A percentile compares a stretch with the other conserved stretches of the same genome.
These are phyloP conservation scores for Melaleuca quinquenervia DNA, from an alignment of 345 rosid genomes.

Conservation along the genomic window DNA sequence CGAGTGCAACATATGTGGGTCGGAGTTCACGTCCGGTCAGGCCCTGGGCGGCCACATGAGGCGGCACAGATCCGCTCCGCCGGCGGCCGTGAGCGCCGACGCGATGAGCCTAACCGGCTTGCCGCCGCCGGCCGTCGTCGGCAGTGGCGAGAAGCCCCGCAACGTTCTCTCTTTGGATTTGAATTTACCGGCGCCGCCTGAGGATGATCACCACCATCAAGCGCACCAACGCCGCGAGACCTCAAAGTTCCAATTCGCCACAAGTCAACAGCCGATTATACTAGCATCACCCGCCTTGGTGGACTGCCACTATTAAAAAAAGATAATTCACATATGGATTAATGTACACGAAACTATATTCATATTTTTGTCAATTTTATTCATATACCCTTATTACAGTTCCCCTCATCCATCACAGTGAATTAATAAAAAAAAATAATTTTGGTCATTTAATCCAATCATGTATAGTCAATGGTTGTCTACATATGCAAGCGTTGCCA, in stretches of 20 bases:
- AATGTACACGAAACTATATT: neutral
- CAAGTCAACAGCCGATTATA: slow-evolving; percentile 31
- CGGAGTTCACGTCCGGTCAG: slow-evolving; percentile 87
- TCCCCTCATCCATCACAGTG: neutral
- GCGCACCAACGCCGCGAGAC: neutral
- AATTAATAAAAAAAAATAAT: neutral
- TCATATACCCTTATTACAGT: neutral
- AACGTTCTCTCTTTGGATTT: slow-evolving; percentile 69
- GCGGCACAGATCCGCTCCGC: slow-evolving; percentile 50
- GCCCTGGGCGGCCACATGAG: slow-evolving; percentile 99
- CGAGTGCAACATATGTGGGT: slow-evolving; percentile 91
- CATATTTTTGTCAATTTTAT: neutral
- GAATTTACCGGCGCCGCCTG: slow-evolving; percentile 92
- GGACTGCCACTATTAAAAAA: slow-evolving; percentile 68
- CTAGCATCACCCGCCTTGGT: slow-evolving; percentile 68
- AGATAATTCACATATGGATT: neutral
- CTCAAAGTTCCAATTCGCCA: slow-evolving; percentile 48
- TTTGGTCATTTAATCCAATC: neutral
- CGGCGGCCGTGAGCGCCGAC: neutral
- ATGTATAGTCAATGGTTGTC: neutral
- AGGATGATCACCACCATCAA: slow-evolving; percentile 24
- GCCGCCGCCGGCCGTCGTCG: neutral
- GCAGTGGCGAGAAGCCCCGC: slow-evolving; percentile 6
- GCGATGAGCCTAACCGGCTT: neutral
- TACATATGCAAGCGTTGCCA: neutral